Conservation (phyloP, 2,329 filamentous ascomycete species). For the Bipolaris sorokiniana region DNA sequence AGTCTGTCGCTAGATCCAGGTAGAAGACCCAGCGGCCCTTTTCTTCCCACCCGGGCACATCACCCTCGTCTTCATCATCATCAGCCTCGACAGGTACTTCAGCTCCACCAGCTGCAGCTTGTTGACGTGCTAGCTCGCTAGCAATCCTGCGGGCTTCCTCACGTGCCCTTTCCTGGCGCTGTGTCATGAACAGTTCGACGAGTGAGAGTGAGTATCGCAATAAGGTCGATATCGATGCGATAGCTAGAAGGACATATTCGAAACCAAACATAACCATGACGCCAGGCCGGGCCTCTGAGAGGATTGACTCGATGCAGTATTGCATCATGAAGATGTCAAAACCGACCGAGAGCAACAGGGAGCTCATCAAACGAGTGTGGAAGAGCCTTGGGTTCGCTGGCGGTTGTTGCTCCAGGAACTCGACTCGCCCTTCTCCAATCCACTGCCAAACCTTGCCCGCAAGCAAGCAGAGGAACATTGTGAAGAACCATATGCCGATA, state of each 20-base stretch:
- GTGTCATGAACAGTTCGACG: slow-evolving; percentile 75
- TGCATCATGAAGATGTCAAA: slow-evolving; percentile 82
- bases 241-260: slow-evolving; percentile 87
- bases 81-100: slow-evolving; percentile 55
- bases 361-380: slow-evolving; percentile 80
- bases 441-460: slow-evolving; percentile 98
- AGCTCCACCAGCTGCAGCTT: slow-evolving; percentile 49
- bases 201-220: slow-evolving; percentile 80
- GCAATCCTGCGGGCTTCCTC: slow-evolving; percentile 49
- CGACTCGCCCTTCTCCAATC: slow-evolving; percentile 94
- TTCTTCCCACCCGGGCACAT: slow-evolving; percentile 94
- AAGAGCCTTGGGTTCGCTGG: slow-evolving; percentile 87
- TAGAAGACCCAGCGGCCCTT: slow-evolving; percentile 93
- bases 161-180: slow-evolving; percentile 73
- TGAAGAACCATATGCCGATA: slow-evolving; percentile 89
- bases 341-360: slow-evolving; percentile 75
- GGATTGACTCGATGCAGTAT: slow-evolving; percentile 81
- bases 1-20: slow-evolving; percentile 85
- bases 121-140: slow-evolving; percentile 73
- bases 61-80: slow-evolving; percentile 88
- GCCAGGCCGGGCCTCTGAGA: slow-evolving; percentile 86
- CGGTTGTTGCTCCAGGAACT: slow-evolving; percentile 93
- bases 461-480: slow-evolving; percentile 93
- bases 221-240: slow-evolving; percentile 79
- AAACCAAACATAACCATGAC: slow-evolving; percentile 99